These are phyloP conservation scores for Fibroporia radiculosa DNA, from an alignment of 768 basidiomycete species.

Conservation along the genomic window DNA sequence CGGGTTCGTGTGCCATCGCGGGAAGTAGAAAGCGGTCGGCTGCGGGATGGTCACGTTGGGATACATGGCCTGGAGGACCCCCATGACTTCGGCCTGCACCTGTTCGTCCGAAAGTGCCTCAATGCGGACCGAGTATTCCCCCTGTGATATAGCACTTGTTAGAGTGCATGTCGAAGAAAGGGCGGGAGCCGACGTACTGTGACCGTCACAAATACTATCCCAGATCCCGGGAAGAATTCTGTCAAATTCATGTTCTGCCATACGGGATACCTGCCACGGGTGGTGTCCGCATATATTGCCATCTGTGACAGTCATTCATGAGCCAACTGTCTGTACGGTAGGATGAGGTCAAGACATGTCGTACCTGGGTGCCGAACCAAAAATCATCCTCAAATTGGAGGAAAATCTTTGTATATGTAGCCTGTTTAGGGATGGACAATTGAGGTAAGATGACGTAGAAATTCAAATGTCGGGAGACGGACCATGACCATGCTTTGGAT, in stretches of 20 bases:
- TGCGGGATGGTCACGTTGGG: slow-evolving; percentile 42
- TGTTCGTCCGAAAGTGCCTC: slow-evolving; percentile 41
- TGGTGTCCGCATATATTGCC: slow-evolving; percentile 48
- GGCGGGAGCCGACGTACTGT: slow-evolving; percentile 24
- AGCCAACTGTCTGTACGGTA: background rate
- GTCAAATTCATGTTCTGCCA: slow-evolving; percentile 60
- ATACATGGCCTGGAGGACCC: slow-evolving; percentile 47
- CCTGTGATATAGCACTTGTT: slow-evolving; percentile 25
- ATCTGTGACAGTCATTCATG: slow-evolving; percentile 27
- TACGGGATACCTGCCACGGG: slow-evolving; percentile 56
- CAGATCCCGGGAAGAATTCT: slow-evolving; percentile 53
- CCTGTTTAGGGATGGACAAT: slow-evolving; percentile 21
- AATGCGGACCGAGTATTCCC: slow-evolving; percentile 49
- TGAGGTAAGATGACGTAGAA: background rate
- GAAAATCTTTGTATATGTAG: slow-evolving; percentile 63
- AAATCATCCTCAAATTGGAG: slow-evolving; percentile 55
- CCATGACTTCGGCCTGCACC: slow-evolving; percentile 45
- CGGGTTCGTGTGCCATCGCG: slow-evolving; percentile 43
- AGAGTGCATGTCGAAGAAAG: background rate
- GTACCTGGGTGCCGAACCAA: slow-evolving; percentile 45
- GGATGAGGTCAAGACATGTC: background rate
- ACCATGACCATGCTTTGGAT: slow-evolving; percentile 58
- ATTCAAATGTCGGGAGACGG: slow-evolving; percentile 1
- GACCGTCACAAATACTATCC: slow-evolving; percentile 47
- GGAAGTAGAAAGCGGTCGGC: slow-evolving; percentile 45